phyloP scores from a whole-genome alignment of 2,329 filamentous ascomycete species.

The Phyllosticta citrichinensis region DNA sequence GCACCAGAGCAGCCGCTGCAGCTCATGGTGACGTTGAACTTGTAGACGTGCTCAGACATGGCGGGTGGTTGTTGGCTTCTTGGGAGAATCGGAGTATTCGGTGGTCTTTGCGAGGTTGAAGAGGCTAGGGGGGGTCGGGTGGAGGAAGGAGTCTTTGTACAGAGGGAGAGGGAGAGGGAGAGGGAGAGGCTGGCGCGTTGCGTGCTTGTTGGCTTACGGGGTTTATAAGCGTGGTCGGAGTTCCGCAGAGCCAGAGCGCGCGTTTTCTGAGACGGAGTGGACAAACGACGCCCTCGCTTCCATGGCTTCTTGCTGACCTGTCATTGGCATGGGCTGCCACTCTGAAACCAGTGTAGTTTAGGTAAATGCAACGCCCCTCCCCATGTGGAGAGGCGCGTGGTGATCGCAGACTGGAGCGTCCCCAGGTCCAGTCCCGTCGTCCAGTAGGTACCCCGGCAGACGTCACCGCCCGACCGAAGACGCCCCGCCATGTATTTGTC shows the following conservation, averaged over 20 bases:
- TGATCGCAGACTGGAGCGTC: not conserved
- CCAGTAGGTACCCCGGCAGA: not conserved
- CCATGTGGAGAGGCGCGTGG: not conserved
- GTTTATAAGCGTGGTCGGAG: not conserved
- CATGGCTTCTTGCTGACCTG: not conserved
- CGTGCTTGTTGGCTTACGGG: not conserved
- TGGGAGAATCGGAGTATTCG: not conserved
- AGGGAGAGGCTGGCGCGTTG: not conserved
- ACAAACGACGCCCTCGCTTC: not conserved
- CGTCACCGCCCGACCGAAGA: not conserved
- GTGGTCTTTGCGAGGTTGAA: not conserved
- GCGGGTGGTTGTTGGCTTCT: conserved; percentile 17
- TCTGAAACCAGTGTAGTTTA: not conserved
- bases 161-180: not conserved
- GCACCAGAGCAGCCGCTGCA: conserved; percentile 87
- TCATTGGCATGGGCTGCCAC: not conserved
- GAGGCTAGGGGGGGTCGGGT: not conserved
- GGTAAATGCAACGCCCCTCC: not conserved
- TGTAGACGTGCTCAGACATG: conserved; percentile 79
- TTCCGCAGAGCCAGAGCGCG: not conserved
- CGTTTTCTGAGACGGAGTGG: not conserved
- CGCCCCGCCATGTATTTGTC: not conserved
- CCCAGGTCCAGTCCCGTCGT: not conserved
- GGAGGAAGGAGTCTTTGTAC: not conserved
- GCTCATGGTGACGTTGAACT: conserved; percentile 89